A percentile compares a stretch with the other conserved stretches of the same genome.
Evolutionary conservation across 495 filamentous ascomycete species (phyloP).

Genomic region (Daldinia decipiens): DNA sequence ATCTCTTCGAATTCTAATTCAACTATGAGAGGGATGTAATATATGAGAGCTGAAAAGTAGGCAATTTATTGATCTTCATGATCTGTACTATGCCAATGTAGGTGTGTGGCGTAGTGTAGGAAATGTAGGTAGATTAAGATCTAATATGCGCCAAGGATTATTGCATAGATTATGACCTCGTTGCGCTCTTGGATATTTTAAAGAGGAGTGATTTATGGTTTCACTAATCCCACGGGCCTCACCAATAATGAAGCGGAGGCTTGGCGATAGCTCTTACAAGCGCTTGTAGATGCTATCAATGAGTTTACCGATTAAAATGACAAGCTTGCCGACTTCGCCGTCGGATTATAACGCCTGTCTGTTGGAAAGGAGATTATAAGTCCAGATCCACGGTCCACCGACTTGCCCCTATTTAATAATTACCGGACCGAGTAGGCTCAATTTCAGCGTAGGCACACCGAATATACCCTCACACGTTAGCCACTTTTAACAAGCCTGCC

Average conservation of each 20-base stretch:
- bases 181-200: too few species aligned
- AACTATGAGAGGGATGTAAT: not conserved
- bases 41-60: slow-evolving; percentile 5
- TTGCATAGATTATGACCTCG: too few species aligned
- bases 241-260: too few species aligned
- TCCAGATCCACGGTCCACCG: not conserved
- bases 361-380: not conserved
- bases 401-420: not conserved
- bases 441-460: not conserved
- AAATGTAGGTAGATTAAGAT: too few species aligned
- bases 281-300: too few species aligned
- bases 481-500: too few species aligned
- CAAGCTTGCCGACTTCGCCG: not conserved
- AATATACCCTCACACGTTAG: too few species aligned
- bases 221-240: too few species aligned
- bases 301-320: not conserved
- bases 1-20: not conserved
- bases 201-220: too few species aligned
- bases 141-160: too few species aligned
- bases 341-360: not conserved
- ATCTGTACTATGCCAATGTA: not conserved
- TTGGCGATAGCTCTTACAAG: too few species aligned
- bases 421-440: not conserved
- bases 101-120: not conserved
- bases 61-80: not conserved